A percentile compares a stretch with the other conserved stretches of the same genome.
These are phyloP conservation scores for Aspergillus saccharolyticus DNA, from an alignment of 495 filamentous ascomycete genomes.

Conservation along the genomic window DNA sequence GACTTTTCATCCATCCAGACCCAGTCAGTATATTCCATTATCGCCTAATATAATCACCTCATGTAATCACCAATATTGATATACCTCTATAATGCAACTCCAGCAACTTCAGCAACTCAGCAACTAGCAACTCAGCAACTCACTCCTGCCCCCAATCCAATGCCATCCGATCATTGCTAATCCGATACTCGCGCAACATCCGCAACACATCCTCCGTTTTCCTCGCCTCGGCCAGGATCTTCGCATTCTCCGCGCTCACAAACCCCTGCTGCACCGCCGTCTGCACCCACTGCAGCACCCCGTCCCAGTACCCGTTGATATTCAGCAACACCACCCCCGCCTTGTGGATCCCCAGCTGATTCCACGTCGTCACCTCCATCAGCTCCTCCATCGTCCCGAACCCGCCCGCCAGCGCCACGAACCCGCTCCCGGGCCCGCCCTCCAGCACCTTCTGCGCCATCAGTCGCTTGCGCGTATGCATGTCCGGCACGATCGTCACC, in stretches of 20 bases:
- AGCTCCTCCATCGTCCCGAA: constrained; percentile 96
- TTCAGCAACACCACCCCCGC: constrained; percentile 78
- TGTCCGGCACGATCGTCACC: constrained; percentile 85
- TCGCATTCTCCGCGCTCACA: constrained; percentile 58
- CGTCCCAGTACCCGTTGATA: constrained; percentile 86
- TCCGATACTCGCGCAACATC: constrained; percentile 67
- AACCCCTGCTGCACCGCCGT: constrained; percentile 74
- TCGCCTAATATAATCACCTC: too few species aligned
- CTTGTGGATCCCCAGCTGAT: constrained; percentile 90
- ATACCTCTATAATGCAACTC: too few species aligned
- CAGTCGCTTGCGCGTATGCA: constrained; percentile 89
- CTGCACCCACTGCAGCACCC: constrained; percentile 74
- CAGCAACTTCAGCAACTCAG: too few species aligned
- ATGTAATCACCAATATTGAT: too few species aligned
- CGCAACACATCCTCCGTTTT: constrained; percentile 65
- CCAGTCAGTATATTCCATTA: too few species aligned
- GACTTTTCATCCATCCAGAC: too few species aligned
- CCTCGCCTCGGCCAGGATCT: constrained; percentile 73
- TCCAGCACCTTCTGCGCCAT: constrained; percentile 84
- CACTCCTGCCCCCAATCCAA: constrained; percentile 76
- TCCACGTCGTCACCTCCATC: constrained; percentile 96
- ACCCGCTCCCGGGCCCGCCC: constrained; percentile 78
- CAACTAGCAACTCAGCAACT: too few species aligned
- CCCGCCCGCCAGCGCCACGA: constrained; percentile 83
- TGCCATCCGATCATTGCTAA: constrained; percentile 66